Conservation (phyloP, 2,329 filamentous ascomycete species). For the Curvularia sp. region DNA sequence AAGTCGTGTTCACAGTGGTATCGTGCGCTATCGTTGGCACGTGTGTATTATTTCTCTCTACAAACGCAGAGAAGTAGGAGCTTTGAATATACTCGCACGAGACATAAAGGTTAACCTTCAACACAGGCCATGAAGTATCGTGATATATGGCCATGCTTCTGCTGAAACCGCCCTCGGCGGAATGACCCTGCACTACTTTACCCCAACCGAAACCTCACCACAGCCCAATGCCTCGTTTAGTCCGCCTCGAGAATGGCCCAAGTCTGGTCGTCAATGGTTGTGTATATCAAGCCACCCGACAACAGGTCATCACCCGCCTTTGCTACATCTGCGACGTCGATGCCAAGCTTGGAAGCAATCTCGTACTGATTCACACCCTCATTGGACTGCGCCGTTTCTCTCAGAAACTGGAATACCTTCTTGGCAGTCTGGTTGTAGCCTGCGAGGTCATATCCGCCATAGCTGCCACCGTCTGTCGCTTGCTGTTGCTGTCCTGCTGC, state of each 20-base stretch:
- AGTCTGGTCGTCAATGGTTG: conserved; percentile 90
- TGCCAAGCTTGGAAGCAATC: conserved; percentile 70
- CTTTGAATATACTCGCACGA: conserved; percentile 9
- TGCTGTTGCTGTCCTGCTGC: conserved; percentile 36
- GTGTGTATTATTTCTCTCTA: conserved; percentile 53
- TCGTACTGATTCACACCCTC: conserved; percentile 85
- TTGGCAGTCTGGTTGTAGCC: conserved; percentile 64
- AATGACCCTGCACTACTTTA: background rate
- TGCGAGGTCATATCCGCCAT: conserved; percentile 45
- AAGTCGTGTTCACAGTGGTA: conserved; percentile 66
- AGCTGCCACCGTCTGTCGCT: conserved; percentile 32
- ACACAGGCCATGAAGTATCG: conserved; percentile 2
- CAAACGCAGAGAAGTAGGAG: conserved; percentile 41
- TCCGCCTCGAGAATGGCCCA: conserved; percentile 80
- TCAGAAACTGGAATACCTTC: conserved; percentile 75
- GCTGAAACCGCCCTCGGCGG: background rate
- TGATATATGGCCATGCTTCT: conserved; percentile 7
- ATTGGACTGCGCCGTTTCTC: conserved; percentile 71
- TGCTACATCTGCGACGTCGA: conserved; percentile 74
- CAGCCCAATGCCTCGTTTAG: conserved; percentile 16
- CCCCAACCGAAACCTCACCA: background rate
- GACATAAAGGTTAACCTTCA: conserved; percentile 11
- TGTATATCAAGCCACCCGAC: conserved; percentile 77
- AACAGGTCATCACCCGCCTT: conserved; percentile 83
- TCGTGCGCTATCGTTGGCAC: conserved; percentile 52